Percentiles rank a stretch among this genome's conserved stretches.
Conservation (phyloP, 1,284 basidiomycete species). For the Xanthoconium separans region DNA sequence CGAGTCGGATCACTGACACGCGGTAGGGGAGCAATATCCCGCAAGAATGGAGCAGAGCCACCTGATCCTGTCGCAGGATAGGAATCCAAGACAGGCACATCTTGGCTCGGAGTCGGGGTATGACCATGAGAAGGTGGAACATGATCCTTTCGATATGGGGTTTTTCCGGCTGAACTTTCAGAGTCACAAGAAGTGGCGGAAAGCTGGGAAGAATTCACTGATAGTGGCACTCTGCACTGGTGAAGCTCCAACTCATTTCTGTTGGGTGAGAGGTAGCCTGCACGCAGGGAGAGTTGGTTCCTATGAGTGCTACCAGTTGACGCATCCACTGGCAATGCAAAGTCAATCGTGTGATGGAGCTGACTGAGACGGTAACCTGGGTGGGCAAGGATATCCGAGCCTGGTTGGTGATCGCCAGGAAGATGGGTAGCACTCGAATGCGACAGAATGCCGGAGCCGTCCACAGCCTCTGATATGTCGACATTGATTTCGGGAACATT, state of each 20-base stretch:
- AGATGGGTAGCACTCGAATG: neutral
- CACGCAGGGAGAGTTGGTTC: neutral
- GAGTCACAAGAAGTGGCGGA: slow-evolving; percentile 23
- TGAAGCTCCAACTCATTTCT: neutral
- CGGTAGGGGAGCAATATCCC: slow-evolving; percentile 8
- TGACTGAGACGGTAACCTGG: neutral
- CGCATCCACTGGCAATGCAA: neutral
- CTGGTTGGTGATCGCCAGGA: neutral
- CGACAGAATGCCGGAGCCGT: neutral
- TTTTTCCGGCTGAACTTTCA: slow-evolving; percentile 18
- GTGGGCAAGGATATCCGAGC: neutral
- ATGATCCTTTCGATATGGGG: slow-evolving; percentile 24
- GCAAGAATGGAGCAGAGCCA: neutral
- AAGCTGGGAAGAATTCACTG: slow-evolving; percentile 14
- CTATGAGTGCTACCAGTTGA: neutral
- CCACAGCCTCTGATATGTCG: neutral
- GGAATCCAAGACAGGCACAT: neutral
- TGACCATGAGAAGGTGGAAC: slow-evolving; percentile 14
- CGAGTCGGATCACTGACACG: slow-evolving; percentile 3
- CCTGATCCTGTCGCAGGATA: neutral
- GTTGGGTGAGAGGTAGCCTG: neutral
- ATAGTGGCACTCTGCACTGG: slow-evolving; percentile 11
- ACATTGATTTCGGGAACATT: slow-evolving; percentile 12
- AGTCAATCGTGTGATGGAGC: neutral
- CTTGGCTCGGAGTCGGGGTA: neutral